Conservation (phyloP, 768 basidiomycete species). For the Tulasnella sp. region DNA sequence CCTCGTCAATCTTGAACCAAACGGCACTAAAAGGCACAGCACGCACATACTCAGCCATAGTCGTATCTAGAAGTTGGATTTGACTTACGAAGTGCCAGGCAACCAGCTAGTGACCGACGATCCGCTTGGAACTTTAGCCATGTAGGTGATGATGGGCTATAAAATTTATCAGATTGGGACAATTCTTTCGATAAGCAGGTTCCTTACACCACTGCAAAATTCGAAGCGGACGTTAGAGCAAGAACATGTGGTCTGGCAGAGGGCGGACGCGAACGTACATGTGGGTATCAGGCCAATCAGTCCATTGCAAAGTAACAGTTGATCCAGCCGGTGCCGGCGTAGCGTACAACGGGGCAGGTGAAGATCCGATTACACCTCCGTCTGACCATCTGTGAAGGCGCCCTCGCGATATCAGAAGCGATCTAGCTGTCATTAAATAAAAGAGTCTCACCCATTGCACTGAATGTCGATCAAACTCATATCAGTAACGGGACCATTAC, state of each 20-base stretch:
- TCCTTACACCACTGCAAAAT: neutral
- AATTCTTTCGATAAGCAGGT: neutral
- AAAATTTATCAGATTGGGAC: neutral
- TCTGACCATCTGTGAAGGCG: conserved; percentile 15
- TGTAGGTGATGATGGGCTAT: conserved; percentile 41
- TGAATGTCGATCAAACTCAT: conserved; percentile 35
- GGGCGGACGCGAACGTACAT: conserved; percentile 9
- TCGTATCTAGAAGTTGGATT: neutral
- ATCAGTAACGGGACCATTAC: conserved; percentile 36
- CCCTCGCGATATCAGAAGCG: neutral
- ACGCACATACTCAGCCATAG: neutral
- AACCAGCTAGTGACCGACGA: conserved; percentile 38
- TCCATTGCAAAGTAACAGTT: conserved; percentile 38
- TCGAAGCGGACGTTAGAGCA: neutral
- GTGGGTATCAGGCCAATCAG: conserved; percentile 29
- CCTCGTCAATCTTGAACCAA: conserved; percentile 47
- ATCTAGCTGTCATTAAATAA: neutral
- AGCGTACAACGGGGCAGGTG: conserved; percentile 36
- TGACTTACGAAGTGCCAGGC: conserved; percentile 36
- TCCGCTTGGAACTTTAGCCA: conserved; percentile 38
- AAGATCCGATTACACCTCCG: conserved; percentile 31
- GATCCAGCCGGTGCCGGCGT: conserved; percentile 37
- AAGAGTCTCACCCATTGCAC: conserved; percentile 27
- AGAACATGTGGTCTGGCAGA: neutral
- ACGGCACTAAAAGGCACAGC: conserved; percentile 32